Evolutionary conservation across 805 yeast genomes (phyloP).

Genomic region (Jamesozyma rosinii): DNA sequence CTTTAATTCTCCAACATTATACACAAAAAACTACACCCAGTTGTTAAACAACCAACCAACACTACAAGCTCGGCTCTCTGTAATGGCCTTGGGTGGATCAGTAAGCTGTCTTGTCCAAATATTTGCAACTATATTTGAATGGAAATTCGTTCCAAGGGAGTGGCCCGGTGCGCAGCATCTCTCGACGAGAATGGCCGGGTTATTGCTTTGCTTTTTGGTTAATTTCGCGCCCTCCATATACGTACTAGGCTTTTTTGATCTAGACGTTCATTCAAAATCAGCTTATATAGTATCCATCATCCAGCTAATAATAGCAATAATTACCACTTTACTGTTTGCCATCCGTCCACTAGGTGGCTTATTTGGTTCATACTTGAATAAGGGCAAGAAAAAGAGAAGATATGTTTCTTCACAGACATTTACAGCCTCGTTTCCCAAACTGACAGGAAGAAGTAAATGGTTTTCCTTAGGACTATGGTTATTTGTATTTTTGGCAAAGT

Average conservation of each 20-base stretch:
- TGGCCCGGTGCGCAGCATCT: slow-evolving; percentile 68
- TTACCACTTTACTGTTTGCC: slow-evolving; percentile 49
- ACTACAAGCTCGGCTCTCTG: slow-evolving; percentile 43
- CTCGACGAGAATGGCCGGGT: slow-evolving; percentile 36
- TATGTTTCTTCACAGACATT: slow-evolving; percentile 48
- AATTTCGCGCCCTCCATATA: slow-evolving; percentile 46
- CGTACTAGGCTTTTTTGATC: slow-evolving; percentile 34
- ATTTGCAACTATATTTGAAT: slow-evolving; percentile 48
- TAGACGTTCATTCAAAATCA: slow-evolving; percentile 24
- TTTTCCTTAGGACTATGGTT: slow-evolving; percentile 66
- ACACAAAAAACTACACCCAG: slow-evolving; percentile 49
- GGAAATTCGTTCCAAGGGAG: slow-evolving; percentile 54
- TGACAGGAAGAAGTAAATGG: slow-evolving; percentile 44
- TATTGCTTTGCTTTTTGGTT: slow-evolving; percentile 36
- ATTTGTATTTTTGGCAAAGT: slow-evolving; percentile 57
- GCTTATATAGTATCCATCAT: slow-evolving; percentile 39
- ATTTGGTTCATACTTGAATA: slow-evolving; percentile 36
- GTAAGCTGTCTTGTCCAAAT: slow-evolving; percentile 50
- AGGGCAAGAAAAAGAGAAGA: slow-evolving; percentile 32
- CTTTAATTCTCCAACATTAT: slow-evolving; percentile 58
- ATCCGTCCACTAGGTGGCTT: slow-evolving; percentile 52
- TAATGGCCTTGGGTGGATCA: slow-evolving; percentile 60
- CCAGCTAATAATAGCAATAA: slow-evolving; percentile 48
- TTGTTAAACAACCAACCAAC: slow-evolving; percentile 53
- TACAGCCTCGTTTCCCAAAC: slow-evolving; percentile 47